A percentile compares a stretch with the other conserved stretches of the same genome.
Conservation (phyloP, 2,329 filamentous ascomycete species). For the Macrophomina pseudophaseolina region DNA sequence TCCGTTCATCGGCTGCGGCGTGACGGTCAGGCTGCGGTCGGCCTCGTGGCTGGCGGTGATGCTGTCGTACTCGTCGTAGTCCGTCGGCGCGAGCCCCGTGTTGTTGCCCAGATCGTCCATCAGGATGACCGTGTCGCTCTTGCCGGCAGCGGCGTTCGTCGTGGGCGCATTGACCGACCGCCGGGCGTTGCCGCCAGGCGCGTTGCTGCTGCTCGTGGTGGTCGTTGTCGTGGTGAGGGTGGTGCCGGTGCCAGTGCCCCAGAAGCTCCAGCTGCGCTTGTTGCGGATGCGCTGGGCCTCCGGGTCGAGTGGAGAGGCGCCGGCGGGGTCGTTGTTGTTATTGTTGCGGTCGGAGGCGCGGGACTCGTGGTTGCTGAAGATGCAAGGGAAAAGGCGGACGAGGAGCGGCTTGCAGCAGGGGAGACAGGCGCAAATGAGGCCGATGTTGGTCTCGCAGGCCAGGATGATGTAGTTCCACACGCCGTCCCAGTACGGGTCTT, state of each 20-base stretch:
- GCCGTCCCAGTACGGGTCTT: slow-evolving; percentile 40
- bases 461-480: slow-evolving; percentile 36
- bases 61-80: neutral
- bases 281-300: neutral
- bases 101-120: slow-evolving; percentile 10
- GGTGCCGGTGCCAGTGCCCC: neutral
- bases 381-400: slow-evolving; percentile 54
- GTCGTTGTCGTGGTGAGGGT: neutral
- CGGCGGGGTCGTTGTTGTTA: too few relatives aligned
- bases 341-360: neutral
- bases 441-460: slow-evolving; percentile 37
- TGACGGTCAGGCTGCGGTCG: neutral
- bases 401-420: slow-evolving; percentile 41
- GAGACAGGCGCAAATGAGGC: slow-evolving; percentile 41
- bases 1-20: neutral
- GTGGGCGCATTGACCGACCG: neutral
- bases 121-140: slow-evolving; percentile 13
- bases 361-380: slow-evolving; percentile 8
- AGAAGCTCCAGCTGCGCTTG: neutral
- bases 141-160: neutral
- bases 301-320: neutral
- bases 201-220: neutral
- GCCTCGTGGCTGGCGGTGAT: neutral
- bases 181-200: neutral
- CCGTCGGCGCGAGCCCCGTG: neutral